Base-by-base conservation (phyloP, 2,329 filamentous ascomycete genomes). In the Xylaria multiplex region DNA sequence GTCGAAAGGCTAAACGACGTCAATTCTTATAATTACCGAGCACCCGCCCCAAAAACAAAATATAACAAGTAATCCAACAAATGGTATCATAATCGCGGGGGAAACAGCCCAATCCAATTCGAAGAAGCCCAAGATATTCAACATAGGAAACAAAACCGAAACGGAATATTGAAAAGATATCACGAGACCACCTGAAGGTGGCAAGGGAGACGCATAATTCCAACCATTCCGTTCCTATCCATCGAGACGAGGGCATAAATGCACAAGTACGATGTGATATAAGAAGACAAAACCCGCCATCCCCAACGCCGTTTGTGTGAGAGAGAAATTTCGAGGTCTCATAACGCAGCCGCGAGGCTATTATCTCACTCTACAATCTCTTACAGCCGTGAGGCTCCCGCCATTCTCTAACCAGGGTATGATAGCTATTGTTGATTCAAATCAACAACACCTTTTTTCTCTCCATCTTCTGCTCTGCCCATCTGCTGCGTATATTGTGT, bases 261-360 rank as follows among this genome's bases (percentile, higher is more conserved):
- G 16, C 24, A 24, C 22, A 61, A 37, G 16, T 32, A 59, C 13
- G 19, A 53, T 59, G 16, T 16, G 49, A 43, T 13, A 27, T 61
- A 46, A 55, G 2, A 43, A 64, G 27, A 19, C 16, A 37, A 57
- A 66, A 56, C 5, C 24, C 32, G n/a, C 43, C 8, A 13, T 27
- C 40, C 61, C 58, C 40, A 8, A 68, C 68, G 65, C 68, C 68
- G 42, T 65, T 9, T 50, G 48, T 64, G 53, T 49, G 48, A 40
- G 48, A 57, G 56, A 40, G 46, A 64, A 54, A 46, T 54, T 56
- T 57, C 60, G 43, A 54, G 45, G 59, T 62, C 49, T 69, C 62
- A 59, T 68, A 19, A 69, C 60, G 60, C 57, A 69, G 68, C 68
- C 63, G 68, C 60, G 68, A 69, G 66, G 68, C 68, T 66, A 64